These are phyloP conservation scores for Kickxella alabastrina DNA, from an alignment of 192 early-diverging fungal species.

Conservation along the genomic window DNA sequence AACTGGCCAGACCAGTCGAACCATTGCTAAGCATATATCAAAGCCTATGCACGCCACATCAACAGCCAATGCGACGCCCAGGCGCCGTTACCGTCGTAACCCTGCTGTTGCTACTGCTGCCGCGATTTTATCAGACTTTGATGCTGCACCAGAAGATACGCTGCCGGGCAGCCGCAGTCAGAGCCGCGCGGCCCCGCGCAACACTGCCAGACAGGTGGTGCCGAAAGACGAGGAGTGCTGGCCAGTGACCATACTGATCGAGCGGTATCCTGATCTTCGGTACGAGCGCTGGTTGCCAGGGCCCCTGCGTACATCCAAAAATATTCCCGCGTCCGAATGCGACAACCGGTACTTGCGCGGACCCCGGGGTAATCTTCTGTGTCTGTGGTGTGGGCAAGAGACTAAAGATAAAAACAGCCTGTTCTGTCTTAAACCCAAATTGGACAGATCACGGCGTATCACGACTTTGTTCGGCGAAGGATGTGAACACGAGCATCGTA, in stretches of 20 bases:
- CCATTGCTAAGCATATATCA: background rate
- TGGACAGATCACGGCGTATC: background rate
- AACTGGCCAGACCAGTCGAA: background rate
- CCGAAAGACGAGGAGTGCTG: constrained; percentile 35
- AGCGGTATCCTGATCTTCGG: constrained; percentile 36
- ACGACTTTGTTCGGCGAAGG: constrained; percentile 25
- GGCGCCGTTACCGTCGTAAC: no score
- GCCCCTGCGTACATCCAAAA: constrained; percentile 14
- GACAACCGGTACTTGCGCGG: constrained; percentile 45
- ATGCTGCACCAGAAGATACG: no score
- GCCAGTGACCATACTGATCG: constrained; percentile 33
- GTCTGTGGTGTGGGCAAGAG: constrained; percentile 43
- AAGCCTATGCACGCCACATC: background rate
- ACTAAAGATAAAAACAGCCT: constrained; percentile 5
- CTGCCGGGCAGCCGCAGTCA: no score
- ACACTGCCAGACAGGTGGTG: constrained; percentile 22
- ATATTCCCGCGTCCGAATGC: constrained; percentile 7
- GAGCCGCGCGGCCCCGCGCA: constrained; percentile 11
- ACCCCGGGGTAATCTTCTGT: constrained; percentile 20
- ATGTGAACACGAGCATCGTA: constrained; percentile 46
- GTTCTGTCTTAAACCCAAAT: constrained; percentile 20
- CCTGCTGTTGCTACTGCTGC: no score
- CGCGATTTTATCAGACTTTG: background rate
- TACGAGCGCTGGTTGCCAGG: constrained; percentile 42
- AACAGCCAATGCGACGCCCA: no score